Conservation (phyloP, 2,329 filamentous ascomycete species). For the Botrytis deweyae region DNA sequence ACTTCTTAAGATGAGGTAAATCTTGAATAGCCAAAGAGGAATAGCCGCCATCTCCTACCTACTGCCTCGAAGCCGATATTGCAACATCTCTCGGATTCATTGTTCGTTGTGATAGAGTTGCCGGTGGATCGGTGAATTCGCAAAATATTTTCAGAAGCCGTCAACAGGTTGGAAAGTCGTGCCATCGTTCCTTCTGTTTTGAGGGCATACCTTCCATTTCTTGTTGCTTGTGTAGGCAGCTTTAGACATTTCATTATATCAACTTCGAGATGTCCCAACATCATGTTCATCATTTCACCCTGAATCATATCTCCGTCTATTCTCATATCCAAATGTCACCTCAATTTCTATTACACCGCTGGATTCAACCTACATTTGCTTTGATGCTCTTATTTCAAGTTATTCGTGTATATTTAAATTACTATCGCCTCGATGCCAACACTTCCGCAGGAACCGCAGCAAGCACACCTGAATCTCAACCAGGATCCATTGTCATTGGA, state of each 20-base stretch:
- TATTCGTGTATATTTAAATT: conserved; percentile 19
- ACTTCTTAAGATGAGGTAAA: neutral
- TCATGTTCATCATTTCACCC: neutral
- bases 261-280: neutral
- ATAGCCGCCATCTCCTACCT: neutral
- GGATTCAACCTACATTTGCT: conserved; percentile 23
- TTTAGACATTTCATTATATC: neutral
- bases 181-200: conserved; percentile 8
- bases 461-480: conserved; percentile 18
- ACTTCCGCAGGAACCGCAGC: conserved; percentile 24
- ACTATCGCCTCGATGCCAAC: conserved; percentile 24
- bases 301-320: neutral
- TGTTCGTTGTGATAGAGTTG: neutral
- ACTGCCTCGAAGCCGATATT: too few species aligned
- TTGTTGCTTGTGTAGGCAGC: neutral
- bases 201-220: neutral
- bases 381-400: conserved; percentile 25
- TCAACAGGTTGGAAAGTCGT: neutral
- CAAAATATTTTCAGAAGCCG: neutral
- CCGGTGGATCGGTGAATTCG: neutral
- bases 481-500: conserved; percentile 14
- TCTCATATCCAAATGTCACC: conserved; percentile 27
- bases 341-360: conserved; percentile 24
- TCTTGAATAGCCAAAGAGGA: neutral
- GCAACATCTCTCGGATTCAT: neutral